Percentiles rank a stretch among this genome's conserved stretches.
Conservation (phyloP, 768 basidiomycete species). For the Boletales sp. region DNA sequence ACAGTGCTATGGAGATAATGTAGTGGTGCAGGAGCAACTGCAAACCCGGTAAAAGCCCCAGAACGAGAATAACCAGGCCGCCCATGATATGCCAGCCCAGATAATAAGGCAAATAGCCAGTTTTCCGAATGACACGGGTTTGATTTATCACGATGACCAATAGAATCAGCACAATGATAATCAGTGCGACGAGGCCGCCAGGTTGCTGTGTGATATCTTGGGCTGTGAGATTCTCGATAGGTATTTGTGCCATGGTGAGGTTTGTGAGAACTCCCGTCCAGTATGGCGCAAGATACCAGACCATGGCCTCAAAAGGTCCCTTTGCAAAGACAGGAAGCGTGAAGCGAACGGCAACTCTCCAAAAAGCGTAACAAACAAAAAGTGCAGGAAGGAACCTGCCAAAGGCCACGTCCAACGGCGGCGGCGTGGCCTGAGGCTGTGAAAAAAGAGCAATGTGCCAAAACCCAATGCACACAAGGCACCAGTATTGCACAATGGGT, state of each 20-base stretch:
- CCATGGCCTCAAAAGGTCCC: constrained; percentile 65
- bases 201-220: constrained; percentile 62
- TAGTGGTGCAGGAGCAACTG: constrained; percentile 80
- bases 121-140: constrained; percentile 76
- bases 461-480: constrained; percentile 76
- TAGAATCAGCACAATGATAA: constrained; percentile 64
- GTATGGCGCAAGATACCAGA: constrained; percentile 74
- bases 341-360: constrained; percentile 72
- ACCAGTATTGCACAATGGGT: constrained; percentile 68
- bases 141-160: constrained; percentile 66
- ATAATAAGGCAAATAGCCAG: constrained; percentile 80
- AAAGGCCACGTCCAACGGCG: constrained; percentile 69
- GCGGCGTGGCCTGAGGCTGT: constrained; percentile 63
- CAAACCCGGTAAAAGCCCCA: constrained; percentile 67
- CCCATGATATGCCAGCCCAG: constrained; percentile 68
- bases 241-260: constrained; percentile 66
- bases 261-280: constrained; percentile 80
- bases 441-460: constrained; percentile 85
- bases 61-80: constrained; percentile 59
- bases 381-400: constrained; percentile 72
- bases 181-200: constrained; percentile 64
- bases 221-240: constrained; percentile 70
- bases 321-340: constrained; percentile 65
- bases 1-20: constrained; percentile 66
- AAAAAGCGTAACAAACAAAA: constrained; percentile 77